Evolutionary conservation across 2,329 filamentous ascomycete species (phyloP).

Genomic region (Juglanconis sp.): DNA sequence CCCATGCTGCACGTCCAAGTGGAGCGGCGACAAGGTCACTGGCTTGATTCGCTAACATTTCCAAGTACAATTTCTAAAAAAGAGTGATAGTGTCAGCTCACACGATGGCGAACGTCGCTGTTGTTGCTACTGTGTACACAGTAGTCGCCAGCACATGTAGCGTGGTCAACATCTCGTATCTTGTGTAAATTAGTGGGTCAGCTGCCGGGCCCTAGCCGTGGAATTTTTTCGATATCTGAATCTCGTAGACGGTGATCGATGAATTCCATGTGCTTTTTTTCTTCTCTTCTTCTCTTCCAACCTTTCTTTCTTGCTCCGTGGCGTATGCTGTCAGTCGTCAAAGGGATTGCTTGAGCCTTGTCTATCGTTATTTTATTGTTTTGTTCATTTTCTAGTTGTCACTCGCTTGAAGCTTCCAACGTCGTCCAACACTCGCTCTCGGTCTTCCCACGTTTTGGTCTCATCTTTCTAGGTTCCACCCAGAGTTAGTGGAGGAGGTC

Average conservation of each 20-base stretch:
- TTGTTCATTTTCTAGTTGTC: neutral
- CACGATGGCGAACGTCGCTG: neutral
- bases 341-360: conserved; percentile 10
- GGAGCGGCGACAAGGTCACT: neutral
- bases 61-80: neutral
- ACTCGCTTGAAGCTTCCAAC: conserved; percentile 8
- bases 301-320: neutral
- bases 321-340: conserved; percentile 1
- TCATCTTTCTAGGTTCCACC: neutral
- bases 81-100: neutral
- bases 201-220: neutral
- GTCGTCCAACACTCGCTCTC: conserved; percentile 9
- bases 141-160: neutral
- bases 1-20: neutral
- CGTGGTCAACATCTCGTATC: neutral
- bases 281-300: neutral
- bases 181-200: neutral
- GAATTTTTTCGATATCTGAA: neutral
- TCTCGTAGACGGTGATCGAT: neutral
- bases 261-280: neutral
- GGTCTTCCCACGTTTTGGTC: neutral
- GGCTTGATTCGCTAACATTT: neutral
- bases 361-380: neutral
- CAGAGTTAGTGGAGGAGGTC: neutral
- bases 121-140: neutral